Evolutionary conservation across 2,329 filamentous ascomycete species (phyloP), one percentile per base, ranked within the genome.

Genomic region (Cryphonectria carpinicola): DNA sequence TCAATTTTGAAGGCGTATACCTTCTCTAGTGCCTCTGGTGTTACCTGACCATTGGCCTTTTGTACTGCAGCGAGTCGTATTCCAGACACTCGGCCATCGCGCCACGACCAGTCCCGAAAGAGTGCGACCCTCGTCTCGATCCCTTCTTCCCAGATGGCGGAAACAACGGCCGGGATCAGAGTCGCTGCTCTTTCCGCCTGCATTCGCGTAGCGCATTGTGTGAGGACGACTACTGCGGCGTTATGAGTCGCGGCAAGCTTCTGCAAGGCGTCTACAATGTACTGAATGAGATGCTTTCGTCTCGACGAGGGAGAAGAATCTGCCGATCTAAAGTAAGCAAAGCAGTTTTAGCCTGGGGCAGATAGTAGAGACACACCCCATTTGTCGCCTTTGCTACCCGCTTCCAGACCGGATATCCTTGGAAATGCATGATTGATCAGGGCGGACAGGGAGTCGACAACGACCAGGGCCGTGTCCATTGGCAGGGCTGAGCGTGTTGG

Each of bases 201-300:
- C 81, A 97, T 91, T 74, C 90, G 92, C n/a, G 93, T 97, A 58
- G 91, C 92, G 71, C 92, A 93, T 78, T 97, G 94, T 52, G 90
- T 94, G 65, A 94, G 85, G 28, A 96, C 79, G 3, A 97, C 83
- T 58, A 97, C 84, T 35, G 93, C 92, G 67, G 95, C 85, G 76
- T 93, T 87, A 73, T 89, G 87, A 41, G 91, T 87, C 14, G 91
- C 89, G 5, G 95, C 93, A 14, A 97, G 85, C 76, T 91, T 95
- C 72, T 91, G 88, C 14, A 98, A 81, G 4, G 91, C 88, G 70
- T 88, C 90, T 71, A 93, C 88, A 39, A 97, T 85, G 70, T 84
- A 85, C 75, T 90, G 87, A 8, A 91, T 80, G 68, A 83, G 84
- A 76, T 86, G 87, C 17, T 85, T 78, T 52, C 86, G 81, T 74